Percentiles rank a stretch among this genome's conserved stretches.
Evolutionary conservation across 1,284 basidiomycete genomes (phyloP).

Genomic region (Cutaneotrichosporon cutaneum): DNA sequence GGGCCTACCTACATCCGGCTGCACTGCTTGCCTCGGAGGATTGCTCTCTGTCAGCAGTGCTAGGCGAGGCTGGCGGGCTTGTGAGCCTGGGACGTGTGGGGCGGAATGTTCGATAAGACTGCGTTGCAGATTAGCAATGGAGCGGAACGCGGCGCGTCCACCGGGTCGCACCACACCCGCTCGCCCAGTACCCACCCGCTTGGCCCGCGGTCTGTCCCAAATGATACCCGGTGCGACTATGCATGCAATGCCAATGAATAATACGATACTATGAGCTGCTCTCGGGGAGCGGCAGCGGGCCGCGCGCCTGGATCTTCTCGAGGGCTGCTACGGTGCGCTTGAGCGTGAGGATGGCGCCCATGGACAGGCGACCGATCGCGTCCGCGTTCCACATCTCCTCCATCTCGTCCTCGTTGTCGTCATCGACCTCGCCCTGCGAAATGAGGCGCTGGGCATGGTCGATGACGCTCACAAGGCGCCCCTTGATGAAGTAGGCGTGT

Average conservation of each 20-base stretch:
- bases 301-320: slow-evolving; percentile 26
- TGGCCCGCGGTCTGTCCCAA: too few species aligned
- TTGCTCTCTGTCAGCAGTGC: too few species aligned
- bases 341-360: slow-evolving; percentile 76
- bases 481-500: slow-evolving; percentile 69
- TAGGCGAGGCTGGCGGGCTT: too few species aligned
- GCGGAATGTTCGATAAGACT: too few species aligned
- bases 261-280: neutral
- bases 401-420: slow-evolving; percentile 51
- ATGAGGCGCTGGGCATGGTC: slow-evolving; percentile 65
- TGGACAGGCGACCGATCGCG: slow-evolving; percentile 71
- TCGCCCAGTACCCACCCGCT: too few species aligned
- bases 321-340: slow-evolving; percentile 38
- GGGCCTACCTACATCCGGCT: too few species aligned
- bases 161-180: neutral
- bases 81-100: too few species aligned
- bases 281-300: neutral
- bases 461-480: slow-evolving; percentile 68
- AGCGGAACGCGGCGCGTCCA: neutral
- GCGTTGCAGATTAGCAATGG: too few species aligned
- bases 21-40: too few species aligned
- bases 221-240: neutral
- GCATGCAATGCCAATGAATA: slow-evolving; percentile 1
- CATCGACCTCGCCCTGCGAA: slow-evolving; percentile 54
- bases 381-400: slow-evolving; percentile 55